A percentile compares a stretch with the other conserved stretches of the same genome.
Evolutionary conservation across 2,329 filamentous ascomycete genomes (phyloP).

Genomic region (Septoria petroselini): DNA sequence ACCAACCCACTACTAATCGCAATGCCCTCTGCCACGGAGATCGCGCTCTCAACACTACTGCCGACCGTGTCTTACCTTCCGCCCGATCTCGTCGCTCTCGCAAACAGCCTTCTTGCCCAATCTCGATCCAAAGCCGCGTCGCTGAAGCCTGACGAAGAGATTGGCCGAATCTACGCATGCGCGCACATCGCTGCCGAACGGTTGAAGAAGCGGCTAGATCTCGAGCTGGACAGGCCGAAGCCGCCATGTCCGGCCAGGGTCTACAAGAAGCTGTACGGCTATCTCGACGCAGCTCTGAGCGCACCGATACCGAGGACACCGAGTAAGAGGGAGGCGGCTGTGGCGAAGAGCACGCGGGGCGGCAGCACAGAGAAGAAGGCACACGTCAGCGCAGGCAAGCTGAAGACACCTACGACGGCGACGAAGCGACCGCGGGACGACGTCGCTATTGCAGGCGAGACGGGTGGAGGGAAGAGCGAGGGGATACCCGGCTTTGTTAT

Average conservation of each 20-base stretch:
- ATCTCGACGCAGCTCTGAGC: constrained; percentile 69
- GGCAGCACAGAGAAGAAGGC: constrained; percentile 3
- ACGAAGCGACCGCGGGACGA: constrained; percentile 7
- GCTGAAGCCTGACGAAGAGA: constrained; percentile 81
- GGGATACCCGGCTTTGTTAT: constrained; percentile 18
- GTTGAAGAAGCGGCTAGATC: constrained; percentile 70
- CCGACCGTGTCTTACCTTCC: constrained; percentile 70
- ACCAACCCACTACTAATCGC: neutral
- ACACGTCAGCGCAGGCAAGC: constrained; percentile 1
- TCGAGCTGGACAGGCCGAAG: constrained; percentile 70
- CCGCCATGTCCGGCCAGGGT: constrained; percentile 75
- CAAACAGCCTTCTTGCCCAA: constrained; percentile 72
- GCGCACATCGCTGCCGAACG: constrained; percentile 88
- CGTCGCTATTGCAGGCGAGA: neutral
- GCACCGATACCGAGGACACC: constrained; percentile 40
- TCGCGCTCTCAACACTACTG: constrained; percentile 68
- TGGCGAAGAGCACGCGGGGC: constrained; percentile 1
- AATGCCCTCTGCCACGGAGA: constrained; percentile 72
- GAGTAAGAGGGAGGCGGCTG: constrained; percentile 15
- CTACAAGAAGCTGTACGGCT: constrained; percentile 79
- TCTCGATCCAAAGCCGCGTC: constrained; percentile 73
- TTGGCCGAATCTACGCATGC: constrained; percentile 79
- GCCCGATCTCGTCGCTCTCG: constrained; percentile 65
- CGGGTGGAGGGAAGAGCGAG: neutral
- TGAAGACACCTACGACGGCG: constrained; percentile 14